Evolutionary conservation across 305 asterid genomes (phyloP), one percentile per base, ranked within the genome.

Genomic region (Nicotiana rustica): DNA sequence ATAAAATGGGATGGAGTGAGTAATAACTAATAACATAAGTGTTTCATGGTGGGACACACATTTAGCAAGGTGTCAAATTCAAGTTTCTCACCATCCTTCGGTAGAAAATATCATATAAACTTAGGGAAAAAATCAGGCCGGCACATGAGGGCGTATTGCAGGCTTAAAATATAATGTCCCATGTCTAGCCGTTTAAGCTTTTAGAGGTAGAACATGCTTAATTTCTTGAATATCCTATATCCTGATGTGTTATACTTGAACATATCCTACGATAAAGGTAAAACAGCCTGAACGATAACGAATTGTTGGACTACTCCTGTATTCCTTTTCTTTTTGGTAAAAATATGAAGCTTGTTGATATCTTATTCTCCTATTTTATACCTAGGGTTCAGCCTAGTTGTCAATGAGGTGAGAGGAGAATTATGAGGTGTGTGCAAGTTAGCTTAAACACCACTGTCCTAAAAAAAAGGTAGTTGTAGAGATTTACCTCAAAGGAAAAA

Each of bases 401-500:
- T 41, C 10, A 41, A 41, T 41, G 2, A 41, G 47, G 47, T 6
- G 10, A 10, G 47, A 6, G 9, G 47, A 41, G 47, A 41, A 41
- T 41, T 2, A 41, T 41, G 47, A 41, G 47, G 10, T 41, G 0
- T 41, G 47, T 10, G 8, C 47, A 41, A 41, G 47, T 6, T 41
- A 41, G 47, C 47, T 41, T 41, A 41, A 6, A 41, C 10, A 41
- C 10, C 47, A 41, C 47, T 10, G 10, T 7, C 2, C 10, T 41
- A 41, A 41, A 6, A 75, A 75, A 52, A 25, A 25, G 8, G 44
- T 75, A 52, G 47, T 71, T 3, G 6, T 71, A 47, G 62, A 47
- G 61, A 41, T 21, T 71, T 71, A 71, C 79, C 61, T 71, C 78
- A 44, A 71, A 19, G 61, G 78, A 13, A 44, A 19, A 68, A 61